phyloP scores from a whole-genome alignment of 805 yeast genomes.

The Kodamaea nitidulidarum region DNA sequence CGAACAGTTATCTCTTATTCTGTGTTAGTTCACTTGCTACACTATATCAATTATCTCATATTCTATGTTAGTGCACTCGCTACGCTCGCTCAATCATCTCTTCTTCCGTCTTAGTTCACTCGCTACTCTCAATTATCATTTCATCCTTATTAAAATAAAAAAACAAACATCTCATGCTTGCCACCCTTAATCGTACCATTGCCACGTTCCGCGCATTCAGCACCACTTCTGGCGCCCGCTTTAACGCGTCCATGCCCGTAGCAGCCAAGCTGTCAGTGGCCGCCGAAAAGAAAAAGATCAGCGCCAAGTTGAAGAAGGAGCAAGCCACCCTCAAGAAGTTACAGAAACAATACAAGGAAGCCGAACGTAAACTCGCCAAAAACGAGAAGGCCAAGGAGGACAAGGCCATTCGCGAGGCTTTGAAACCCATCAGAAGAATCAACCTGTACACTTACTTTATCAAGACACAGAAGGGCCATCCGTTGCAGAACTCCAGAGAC shows the following conservation, averaged over 20 bases:
- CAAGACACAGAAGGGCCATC: slow-evolving; percentile 18
- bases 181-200: not conserved
- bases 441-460: slow-evolving; percentile 22
- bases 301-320: slow-evolving; percentile 17
- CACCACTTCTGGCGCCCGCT: not conserved
- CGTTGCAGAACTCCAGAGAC: slow-evolving; percentile 16
- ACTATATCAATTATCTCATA: no score
- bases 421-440: slow-evolving; percentile 21
- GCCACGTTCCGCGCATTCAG: not conserved
- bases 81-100: no score
- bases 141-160: not conserved
- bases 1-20: no score
- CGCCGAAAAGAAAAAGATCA: slow-evolving; percentile 15
- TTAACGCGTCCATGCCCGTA: not conserved
- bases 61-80: no score
- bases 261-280: slow-evolving; percentile 4
- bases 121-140: no score
- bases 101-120: no score
- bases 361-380: slow-evolving; percentile 13
- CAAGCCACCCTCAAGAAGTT: slow-evolving; percentile 13
- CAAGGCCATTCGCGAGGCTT: slow-evolving; percentile 17
- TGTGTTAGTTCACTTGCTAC: no score
- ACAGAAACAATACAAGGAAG: slow-evolving; percentile 18
- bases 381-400: slow-evolving; percentile 18
- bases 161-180: no score